Evolutionary conservation across 2,329 filamentous ascomycete species (phyloP).

Genomic region (Aspergillus novoparasiticus): DNA sequence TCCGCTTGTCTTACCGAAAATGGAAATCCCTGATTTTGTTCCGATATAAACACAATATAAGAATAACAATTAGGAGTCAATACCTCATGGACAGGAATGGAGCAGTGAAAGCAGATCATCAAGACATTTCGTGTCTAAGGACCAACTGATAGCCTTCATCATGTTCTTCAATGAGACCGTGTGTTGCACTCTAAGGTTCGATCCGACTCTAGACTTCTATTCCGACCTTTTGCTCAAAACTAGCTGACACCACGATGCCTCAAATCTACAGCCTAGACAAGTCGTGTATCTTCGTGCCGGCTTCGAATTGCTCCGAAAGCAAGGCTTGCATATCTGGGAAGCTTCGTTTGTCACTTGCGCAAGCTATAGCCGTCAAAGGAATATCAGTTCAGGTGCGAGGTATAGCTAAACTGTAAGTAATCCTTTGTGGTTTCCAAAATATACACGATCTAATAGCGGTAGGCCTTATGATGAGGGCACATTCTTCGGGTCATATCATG

Average conservation of each 20-base stretch:
- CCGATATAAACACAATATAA: neutral
- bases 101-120: neutral
- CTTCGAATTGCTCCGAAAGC: neutral
- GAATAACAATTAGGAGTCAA: neutral
- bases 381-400: conserved; percentile 21
- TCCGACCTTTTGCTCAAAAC: neutral
- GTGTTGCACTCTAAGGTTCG: neutral
- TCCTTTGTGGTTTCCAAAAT: neutral
- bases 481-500: conserved; percentile 5
- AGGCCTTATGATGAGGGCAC: conserved; percentile 5
- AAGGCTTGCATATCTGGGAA: conserved; percentile 15
- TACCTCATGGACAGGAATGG: no score
- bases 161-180: neutral
- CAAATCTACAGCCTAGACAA: conserved; percentile 16
- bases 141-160: neutral
- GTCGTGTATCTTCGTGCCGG: conserved; percentile 21
- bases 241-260: neutral
- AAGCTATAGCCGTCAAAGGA: conserved; percentile 11
- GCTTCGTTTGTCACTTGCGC: conserved; percentile 14
- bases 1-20: neutral
- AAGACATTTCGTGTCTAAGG: neutral
- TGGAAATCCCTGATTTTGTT: neutral
- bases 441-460: neutral
- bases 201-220: neutral
- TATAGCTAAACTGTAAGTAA: conserved; percentile 18